These are phyloP conservation scores for Colletotrichum eremochloae DNA, from an alignment of 2,329 filamentous ascomycete genomes.

Conservation along the genomic window DNA sequence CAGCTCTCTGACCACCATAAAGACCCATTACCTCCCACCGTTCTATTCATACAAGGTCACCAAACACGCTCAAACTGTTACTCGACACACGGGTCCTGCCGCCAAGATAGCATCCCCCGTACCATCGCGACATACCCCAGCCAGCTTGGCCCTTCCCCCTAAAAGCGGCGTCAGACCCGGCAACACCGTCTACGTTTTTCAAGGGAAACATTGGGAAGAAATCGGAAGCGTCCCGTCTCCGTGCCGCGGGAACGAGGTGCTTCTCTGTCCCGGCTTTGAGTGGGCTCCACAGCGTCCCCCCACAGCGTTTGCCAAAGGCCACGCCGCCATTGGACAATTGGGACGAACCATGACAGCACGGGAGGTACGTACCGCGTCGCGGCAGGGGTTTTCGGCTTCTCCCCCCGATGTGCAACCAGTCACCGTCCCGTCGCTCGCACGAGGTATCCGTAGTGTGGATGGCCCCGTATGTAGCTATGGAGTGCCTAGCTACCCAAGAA, in stretches of 20 bases:
- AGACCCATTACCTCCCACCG: not conserved
- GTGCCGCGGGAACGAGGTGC: conserved; percentile 8
- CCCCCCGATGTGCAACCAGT: not conserved
- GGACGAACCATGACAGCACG: conserved; percentile 3
- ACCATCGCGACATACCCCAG: not conserved
- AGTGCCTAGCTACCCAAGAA: not conserved
- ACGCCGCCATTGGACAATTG: conserved; percentile 34
- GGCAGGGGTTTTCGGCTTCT: conserved; percentile 40
- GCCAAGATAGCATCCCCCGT: not conserved
- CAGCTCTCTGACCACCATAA: not conserved
- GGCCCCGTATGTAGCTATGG: too few relatives aligned
- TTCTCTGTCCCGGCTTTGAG: not conserved
- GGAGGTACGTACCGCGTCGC: conserved; percentile 14
- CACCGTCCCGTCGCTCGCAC: not conserved
- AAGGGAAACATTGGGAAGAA: conserved; percentile 27
- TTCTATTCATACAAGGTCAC: not conserved
- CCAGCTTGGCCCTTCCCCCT: too few relatives aligned
- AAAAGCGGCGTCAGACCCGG: conserved; percentile 27
- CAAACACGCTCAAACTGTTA: not conserved
- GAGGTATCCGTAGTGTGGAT: too few relatives aligned
- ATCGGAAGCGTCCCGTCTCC: conserved; percentile 33
- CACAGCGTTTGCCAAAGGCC: not conserved
- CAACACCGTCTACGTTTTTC: too few relatives aligned
- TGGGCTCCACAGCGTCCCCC: conserved; percentile 10
- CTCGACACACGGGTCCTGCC: not conserved